Base-by-base conservation (phyloP, 2,329 filamentous ascomycete species). In the Sclerotinia sclerotiorum region DNA sequence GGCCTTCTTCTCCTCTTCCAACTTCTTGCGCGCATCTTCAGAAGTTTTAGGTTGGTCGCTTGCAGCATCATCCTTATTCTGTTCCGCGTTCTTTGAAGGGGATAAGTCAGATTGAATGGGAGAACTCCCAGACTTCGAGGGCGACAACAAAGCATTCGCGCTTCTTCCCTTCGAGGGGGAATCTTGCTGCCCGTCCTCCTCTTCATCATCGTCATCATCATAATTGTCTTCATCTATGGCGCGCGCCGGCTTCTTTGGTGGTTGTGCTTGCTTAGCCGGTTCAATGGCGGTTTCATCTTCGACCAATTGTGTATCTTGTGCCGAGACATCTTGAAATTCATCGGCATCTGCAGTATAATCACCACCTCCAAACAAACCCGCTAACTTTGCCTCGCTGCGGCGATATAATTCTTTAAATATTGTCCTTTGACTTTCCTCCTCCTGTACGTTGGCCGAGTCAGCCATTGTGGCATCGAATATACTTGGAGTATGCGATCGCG, bases 1-100 rank as follows among this genome's bases (percentile, higher is more conserved):
- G 42, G 91, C 92, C 78, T 90, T 94, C 78, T 95, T 95, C 73
- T 93, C 92, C 77, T 97, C 92, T 79, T 98, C 94, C 72, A 98
- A 81, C 79, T 94, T 92, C 80, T 97, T 97, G 76, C 95, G 92
- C 79, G 93, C 91, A 82, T 97, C 92, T 77, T 97, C 93, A 10
- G 90, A 88, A 32, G 88, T 86, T 78, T 92, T 93, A 67, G 87
- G 82, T 80, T 86, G 81, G 75, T 86, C 77, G 72, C 83, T 83
- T 48, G 80, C 80, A 11, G 74, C 76, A 61, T 83, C 82, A 64
- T 82, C 81, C 72, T 85, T 86, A 62, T 83, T 76, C 73, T 87
- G 87, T 54, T 84, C 81, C 68, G 80, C 78, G 35, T 84, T 83
- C 73, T 85, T 88, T 67, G 83, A 87, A 72, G 85, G 90, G 46